Conservation (phyloP, 2,329 filamentous ascomycete species). For the Dactylellina sp. region DNA sequence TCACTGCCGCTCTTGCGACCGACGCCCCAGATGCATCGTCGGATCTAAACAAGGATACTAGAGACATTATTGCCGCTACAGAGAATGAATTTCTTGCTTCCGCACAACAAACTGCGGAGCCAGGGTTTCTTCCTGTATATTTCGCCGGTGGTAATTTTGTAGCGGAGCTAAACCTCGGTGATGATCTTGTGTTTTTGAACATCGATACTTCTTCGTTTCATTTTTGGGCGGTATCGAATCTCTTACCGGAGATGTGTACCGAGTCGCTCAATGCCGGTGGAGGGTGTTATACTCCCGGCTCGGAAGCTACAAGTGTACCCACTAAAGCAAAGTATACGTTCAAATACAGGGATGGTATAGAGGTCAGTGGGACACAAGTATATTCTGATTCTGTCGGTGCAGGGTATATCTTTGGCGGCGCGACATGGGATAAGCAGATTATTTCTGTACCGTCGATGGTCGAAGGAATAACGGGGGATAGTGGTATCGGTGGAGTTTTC, state of each 20-base stretch:
- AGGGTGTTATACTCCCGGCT: slow-evolving; percentile 31
- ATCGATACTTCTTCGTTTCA: slow-evolving; percentile 47
- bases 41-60: not conserved
- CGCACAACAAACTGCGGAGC: slow-evolving; percentile 6
- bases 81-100: slow-evolving; percentile 38
- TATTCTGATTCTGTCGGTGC: slow-evolving; percentile 19
- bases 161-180: slow-evolving; percentile 41
- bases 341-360: slow-evolving; percentile 27
- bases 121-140: slow-evolving; percentile 42
- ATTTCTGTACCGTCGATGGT: slow-evolving; percentile 26
- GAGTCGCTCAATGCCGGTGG: slow-evolving; percentile 8
- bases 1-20: not conserved
- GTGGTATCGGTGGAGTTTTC: slow-evolving; percentile 35
- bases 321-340: slow-evolving; percentile 25
- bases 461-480: slow-evolving; percentile 12
- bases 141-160: slow-evolving; percentile 26
- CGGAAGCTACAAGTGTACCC: slow-evolving; percentile 5
- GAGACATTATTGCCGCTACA: not conserved
- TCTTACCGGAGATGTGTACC: slow-evolving; percentile 17
- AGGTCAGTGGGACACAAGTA: slow-evolving; percentile 22
- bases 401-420: slow-evolving; percentile 34
- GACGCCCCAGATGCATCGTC: not conserved
- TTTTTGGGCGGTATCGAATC: slow-evolving; percentile 42
- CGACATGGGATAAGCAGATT: slow-evolving; percentile 25
- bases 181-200: slow-evolving; percentile 22